Evolutionary conservation across 352 stramenopile species (phyloP).

Genomic region (Globisporangium polare): DNA sequence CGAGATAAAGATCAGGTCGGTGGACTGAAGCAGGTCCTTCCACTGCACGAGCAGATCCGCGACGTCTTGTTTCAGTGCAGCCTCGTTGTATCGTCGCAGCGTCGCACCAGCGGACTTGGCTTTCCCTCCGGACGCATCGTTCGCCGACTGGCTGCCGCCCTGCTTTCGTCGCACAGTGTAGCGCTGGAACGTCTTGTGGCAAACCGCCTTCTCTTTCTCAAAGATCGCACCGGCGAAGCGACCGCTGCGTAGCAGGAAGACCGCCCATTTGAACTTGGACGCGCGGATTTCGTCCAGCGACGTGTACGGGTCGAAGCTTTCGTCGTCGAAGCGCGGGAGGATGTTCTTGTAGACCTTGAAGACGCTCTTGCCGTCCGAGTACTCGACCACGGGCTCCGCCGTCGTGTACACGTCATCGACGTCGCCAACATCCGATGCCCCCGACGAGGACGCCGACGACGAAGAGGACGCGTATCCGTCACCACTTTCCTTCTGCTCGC

Average conservation of each 20-base stretch:
- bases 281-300: constrained; percentile 41
- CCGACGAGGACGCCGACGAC: constrained; percentile 35
- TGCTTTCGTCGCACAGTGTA: constrained; percentile 95
- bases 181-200: constrained; percentile 90
- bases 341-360: constrained; percentile 82
- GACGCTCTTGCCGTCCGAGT: constrained; percentile 63
- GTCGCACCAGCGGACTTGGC: constrained; percentile 92
- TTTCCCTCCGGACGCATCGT: constrained; percentile 78
- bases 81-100: constrained; percentile 91
- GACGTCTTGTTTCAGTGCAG: constrained; percentile 88
- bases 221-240: constrained; percentile 91
- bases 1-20: constrained; percentile 71
- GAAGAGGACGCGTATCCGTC: constrained; percentile 23
- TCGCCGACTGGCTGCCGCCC: constrained; percentile 88
- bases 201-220: constrained; percentile 82
- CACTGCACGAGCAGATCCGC: constrained; percentile 73
- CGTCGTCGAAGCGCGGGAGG: constrained; percentile 35
- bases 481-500: background rate
- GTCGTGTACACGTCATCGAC: constrained; percentile 43
- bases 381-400: constrained; percentile 72
- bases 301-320: constrained; percentile 58
- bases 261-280: constrained; percentile 71
- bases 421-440: constrained; percentile 37
- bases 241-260: constrained; percentile 90
- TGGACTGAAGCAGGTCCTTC: constrained; percentile 50